Base-by-base conservation (phyloP, 768 basidiomycete genomes). In the Exidia glandulosa region DNA sequence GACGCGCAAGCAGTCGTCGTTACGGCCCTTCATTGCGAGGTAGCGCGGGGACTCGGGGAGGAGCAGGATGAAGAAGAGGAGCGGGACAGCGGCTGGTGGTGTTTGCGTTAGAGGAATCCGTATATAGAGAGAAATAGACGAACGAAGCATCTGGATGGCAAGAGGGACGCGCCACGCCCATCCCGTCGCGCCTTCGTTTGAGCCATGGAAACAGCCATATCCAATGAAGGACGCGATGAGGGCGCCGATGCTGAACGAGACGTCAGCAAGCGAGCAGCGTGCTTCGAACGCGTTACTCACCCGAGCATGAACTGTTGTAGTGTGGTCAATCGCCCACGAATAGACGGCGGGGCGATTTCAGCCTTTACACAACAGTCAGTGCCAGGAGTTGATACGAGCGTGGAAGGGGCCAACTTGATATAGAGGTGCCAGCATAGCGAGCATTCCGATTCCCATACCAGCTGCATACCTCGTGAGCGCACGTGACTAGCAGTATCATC, bases 291-390 rank as follows among this genome's bases (percentile, higher is more conserved):
- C n/a, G n/a, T n/a, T n/a, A n/a, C n/a, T n/a, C n/a, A n/a, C n/a
- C 50, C 50, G 29, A 54, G 50, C 50, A 54, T 54, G 1, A 73
- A 72, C 62, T 80, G 80, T 66, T 81, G 80, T 32, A 82, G 69
- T 3, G 80, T 81, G 2, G 78, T 81, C 37, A 81, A 70, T 19
- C 79, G 72, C 10, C 81, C 81, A n/a, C 80, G 73, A 47, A 81
- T 81, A 69, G 76, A 77, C 0, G 81, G 80, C 60, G 81, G 79
- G 2, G 81, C 79, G 57, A 84, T 82, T 68, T 82, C 81, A 19
- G 81, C 77, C 69, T n/a, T n/a, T n/a, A n/a, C n/a, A n/a, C n/a
- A n/a, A n/a, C n/a, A n/a, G n/a, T n/a, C n/a, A n/a, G n/a, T n/a
- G n/a, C n/a, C n/a, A n/a, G n/a, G n/a, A n/a, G n/a, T n/a, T n/a